Evolutionary conservation across 805 yeast genomes (phyloP).

Genomic region (Kodamaea neixiangensis): DNA sequence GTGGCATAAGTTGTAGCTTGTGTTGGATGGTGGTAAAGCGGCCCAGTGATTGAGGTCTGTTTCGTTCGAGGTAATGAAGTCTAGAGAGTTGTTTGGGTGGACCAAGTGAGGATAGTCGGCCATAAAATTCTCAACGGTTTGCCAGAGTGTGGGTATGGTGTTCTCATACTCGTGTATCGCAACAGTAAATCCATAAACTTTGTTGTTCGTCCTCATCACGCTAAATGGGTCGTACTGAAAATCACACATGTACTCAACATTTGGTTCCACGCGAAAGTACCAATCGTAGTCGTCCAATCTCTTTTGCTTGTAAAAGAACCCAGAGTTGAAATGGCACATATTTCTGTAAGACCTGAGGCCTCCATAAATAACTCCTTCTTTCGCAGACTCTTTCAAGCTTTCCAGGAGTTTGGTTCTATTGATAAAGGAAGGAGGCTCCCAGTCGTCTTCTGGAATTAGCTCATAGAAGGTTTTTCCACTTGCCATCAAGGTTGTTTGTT

Average conservation of each 20-base stretch:
- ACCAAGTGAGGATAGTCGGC: constrained; percentile 44
- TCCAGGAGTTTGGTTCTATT: constrained; percentile 30
- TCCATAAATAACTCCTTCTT: constrained; percentile 44
- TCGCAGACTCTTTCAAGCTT: constrained; percentile 22
- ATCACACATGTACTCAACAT: constrained; percentile 56
- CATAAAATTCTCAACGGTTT: constrained; percentile 48
- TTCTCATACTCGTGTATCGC: constrained; percentile 54
- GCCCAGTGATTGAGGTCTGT: constrained; percentile 25
- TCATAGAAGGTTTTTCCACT: constrained; percentile 44
- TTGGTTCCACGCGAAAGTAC: constrained; percentile 65
- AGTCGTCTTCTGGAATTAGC: constrained; percentile 40
- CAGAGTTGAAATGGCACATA: constrained; percentile 78
- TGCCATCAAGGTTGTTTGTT: constrained; percentile 46
- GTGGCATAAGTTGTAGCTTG: constrained; percentile 56
- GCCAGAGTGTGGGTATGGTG: constrained; percentile 56
- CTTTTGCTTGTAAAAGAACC: constrained; percentile 53
- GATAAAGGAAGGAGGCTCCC: constrained; percentile 42
- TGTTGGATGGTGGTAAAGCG: constrained; percentile 13
- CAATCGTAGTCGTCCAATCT: constrained; percentile 50
- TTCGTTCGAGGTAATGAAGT: constrained; percentile 49
- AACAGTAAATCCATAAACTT: constrained; percentile 52
- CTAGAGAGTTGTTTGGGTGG: constrained; percentile 48
- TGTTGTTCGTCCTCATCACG: constrained; percentile 42
- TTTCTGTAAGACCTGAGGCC: constrained; percentile 52
- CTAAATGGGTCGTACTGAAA: constrained; percentile 57